These are phyloP conservation scores for Chytriomyces sp. DNA, from an alignment of 192 early-diverging fungal genomes.

Conservation along the genomic window DNA sequence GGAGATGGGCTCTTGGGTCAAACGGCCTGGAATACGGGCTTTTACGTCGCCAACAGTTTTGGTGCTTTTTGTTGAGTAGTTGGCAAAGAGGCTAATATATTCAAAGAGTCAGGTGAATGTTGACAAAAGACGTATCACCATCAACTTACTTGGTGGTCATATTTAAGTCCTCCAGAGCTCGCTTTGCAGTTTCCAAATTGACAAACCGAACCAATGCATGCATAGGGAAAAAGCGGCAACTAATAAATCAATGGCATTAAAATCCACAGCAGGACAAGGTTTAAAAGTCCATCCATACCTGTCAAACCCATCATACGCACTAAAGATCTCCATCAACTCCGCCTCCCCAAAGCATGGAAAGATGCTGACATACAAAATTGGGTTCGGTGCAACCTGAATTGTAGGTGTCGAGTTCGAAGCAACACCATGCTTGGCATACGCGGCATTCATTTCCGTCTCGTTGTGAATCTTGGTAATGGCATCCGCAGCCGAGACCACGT, in stretches of 20 bases:
- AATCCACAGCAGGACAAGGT: background rate
- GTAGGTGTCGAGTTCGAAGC: conserved; percentile 51
- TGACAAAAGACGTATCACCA: background rate
- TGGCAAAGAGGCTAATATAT: conserved; percentile 45
- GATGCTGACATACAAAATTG: conserved; percentile 56
- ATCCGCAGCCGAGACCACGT: conserved; percentile 37
- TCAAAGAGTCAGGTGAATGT: background rate
- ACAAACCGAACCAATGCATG: conserved; percentile 56
- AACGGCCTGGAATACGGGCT: conserved; percentile 6
- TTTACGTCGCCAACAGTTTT: conserved; percentile 31
- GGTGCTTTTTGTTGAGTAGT: conserved; percentile 61
- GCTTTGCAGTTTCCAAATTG: conserved; percentile 48
- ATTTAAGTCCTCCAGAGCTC: conserved; percentile 57
- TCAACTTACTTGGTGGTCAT: conserved; percentile 46
- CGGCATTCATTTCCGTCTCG: conserved; percentile 58
- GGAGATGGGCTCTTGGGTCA: conserved; percentile 6
- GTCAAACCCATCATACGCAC: conserved; percentile 56
- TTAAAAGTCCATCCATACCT: conserved; percentile 30
- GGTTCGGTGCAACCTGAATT: conserved; percentile 55
- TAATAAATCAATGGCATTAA: conserved; percentile 1
- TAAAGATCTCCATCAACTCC: conserved; percentile 56
- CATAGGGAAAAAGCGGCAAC: conserved; percentile 57
- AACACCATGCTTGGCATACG: conserved; percentile 58
- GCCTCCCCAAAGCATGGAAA: conserved; percentile 58
- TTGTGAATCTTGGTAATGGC: conserved; percentile 49